Base-by-base conservation (phyloP, 306 rosid species). In the Arachis hypogaea region DNA sequence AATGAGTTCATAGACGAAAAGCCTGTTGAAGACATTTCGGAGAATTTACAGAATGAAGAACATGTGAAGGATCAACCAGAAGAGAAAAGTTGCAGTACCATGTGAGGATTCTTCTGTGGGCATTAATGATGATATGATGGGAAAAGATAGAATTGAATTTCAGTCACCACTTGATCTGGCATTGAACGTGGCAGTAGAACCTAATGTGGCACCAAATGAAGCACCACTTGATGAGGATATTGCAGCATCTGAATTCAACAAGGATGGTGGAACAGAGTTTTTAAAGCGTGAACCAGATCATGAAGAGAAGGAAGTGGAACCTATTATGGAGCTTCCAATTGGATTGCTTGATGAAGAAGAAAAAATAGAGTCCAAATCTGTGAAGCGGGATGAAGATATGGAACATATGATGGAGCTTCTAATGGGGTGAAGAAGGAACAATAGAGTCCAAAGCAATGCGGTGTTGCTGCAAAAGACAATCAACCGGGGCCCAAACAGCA, bases 351-450 rank as follows among this genome's bases (percentile, higher is more conserved):
- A 73, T 57, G 78, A 71, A 7, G 76, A 22, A 22, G 28, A 22
- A 22, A 22, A 0, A 22, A 22, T 22, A 22, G 28, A 22, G 28
- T 22, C 28, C n/a, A 55, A 69, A 9, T 16, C 4, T 38, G 55
- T 12, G 14, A 70, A 56, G 47, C 57, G 41, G 9, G 46, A 30
- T 3, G 80, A 12, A 50, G 71, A 42, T 9, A 54, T 3, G 63
- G 69, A 54, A 65, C 33, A 5, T 12, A 10, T 68, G 9, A 67
- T 41, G 29, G 77, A 80, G 43, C 38, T 78, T 2, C 83, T 86
- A 0, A 30, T 41, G 44, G 44, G 44, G 57, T 52, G 86, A 79
- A 64, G 86, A 79, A 64, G 74, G 72, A 14, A 9, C 33, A 9
- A 16, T 1, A 5, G 3, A 11, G 52, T 59, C 68, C 16, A 52